These are phyloP conservation scores for Argentina anserina DNA, from an alignment of 306 rosid species.

Conservation along the genomic window DNA sequence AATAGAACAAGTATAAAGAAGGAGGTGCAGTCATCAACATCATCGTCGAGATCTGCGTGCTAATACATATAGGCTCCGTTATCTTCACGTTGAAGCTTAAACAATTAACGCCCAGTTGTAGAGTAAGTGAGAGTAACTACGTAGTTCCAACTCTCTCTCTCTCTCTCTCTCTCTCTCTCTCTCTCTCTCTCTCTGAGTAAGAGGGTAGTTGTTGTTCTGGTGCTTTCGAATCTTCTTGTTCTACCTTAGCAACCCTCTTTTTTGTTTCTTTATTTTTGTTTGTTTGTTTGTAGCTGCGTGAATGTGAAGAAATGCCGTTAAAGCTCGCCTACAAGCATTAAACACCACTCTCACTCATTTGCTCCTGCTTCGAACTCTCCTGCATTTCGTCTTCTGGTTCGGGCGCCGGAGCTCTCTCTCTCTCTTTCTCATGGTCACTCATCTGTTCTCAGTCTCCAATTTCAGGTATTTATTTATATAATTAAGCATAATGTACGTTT, in stretches of 20 bases:
- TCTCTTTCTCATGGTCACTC: background rate
- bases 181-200: background rate
- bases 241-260: background rate
- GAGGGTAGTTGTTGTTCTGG: background rate
- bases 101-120: background rate
- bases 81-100: slow-evolving; percentile 22
- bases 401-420: background rate
- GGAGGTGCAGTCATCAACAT: background rate
- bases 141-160: background rate
- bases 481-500: background rate
- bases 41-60: slow-evolving; percentile 20
- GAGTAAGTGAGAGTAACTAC: background rate
- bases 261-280: background rate
- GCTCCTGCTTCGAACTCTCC: background rate
- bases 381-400: background rate
- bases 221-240: slow-evolving; percentile 29
- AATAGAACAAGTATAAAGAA: background rate
- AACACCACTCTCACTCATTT: slow-evolving; percentile 1
- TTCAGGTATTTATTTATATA: background rate
- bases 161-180: background rate
- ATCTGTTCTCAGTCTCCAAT: background rate
- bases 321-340: slow-evolving; percentile 24
- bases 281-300: slow-evolving; percentile 27
- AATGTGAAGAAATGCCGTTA: slow-evolving; percentile 59
- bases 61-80: background rate